Evolutionary conservation across 2,329 filamentous ascomycete species (phyloP), one percentile per base, ranked within the genome.

Genomic region (Calonectria ilicicola): DNA sequence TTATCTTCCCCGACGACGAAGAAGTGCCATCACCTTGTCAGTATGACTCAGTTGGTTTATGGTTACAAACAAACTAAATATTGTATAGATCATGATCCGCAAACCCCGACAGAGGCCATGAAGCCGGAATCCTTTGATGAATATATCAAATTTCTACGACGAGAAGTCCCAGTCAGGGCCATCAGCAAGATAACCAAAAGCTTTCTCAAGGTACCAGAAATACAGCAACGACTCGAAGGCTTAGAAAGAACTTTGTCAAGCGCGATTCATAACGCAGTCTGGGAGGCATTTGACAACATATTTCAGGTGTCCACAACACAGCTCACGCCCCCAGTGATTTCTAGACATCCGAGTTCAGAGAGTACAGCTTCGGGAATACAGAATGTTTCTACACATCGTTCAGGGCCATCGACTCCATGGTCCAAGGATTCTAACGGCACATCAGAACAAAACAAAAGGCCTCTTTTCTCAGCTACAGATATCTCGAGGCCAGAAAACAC

Each of bases 1-100:
- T 72, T 27, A 32, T 76, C 1, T 76, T 76, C 23, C 74, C 74
- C 1, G 38, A 53, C 0, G 17, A 62, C 9, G 26, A 47, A 2
- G 69, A 47, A 2, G 69, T 76, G 14, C 74, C 74, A 0, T 74
- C 65, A 9, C 74, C 74, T 1, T 74, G 74, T 76, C 67, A 70
- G 72, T 42, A 12, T 1, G 42, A 7, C 27, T 12, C 1, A 10
- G 19, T 4, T 21, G 8, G 7, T 0, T 15, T 21, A 8, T 2
- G 2, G n/a, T 12, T 4, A 10, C 17, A 3, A 14, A 14, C 9
- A 32, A 38, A 5, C 26, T 72, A 6, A 72, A 26, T 9, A 1
- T 1, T 7, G 0, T 4, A 19, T 3, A 76, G 74, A 75, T 14
- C 69, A 67, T 6, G 66, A 72, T 9, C 4, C 65, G 1, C 53